Evolutionary conservation across 192 early-diverging fungal genomes (phyloP), one percentile per base, ranked within the genome.

Genomic region (Thamnidium elegans): DNA sequence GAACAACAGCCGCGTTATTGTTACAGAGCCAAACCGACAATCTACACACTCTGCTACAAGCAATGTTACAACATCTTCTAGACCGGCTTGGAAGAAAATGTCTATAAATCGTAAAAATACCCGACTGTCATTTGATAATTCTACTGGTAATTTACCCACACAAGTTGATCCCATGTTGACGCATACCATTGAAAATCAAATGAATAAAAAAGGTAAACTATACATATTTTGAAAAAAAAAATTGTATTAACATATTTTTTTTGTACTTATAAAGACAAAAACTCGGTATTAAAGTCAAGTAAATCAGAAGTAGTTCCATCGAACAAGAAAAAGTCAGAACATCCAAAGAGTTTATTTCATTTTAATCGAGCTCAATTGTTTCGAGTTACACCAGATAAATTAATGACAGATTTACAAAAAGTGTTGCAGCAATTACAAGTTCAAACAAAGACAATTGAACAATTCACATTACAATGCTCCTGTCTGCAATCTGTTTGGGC

Each of bases 361-460:
- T 66, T 66, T 39, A 58, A 66, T 32, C 65, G 55, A 31, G 19
- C 26, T 1, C 55, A 66, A 9, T 45, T 66, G 2, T 66, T 58
- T 26, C 65, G 65, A 46, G 15, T 46, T 11, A 56, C 54, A 32
- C 65, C 65, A 3, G 20, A 56, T 1, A 54, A 66, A 50, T 34
- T 66, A 42, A 66, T 66, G 44, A 36, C 34, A 23, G 36, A 45
- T 17, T 39, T 59, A n/a, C 4, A 26, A 6, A 36, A 48, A 11
- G 21, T 43, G 36, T 26, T 36, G 3, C n/a, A 32, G 17, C 26
- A n/a, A 11, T 30, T 47, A 4, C 43, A 56, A 15, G 13, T 54
- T 13, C 17, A 19, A n/a, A 66, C 52, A 11, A 14, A 56, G 17
- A 21, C 15, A 17, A 59, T 26, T 2, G 34, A 59, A 8, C 34